These are phyloP conservation scores for Amesomyces nigricolor DNA, from an alignment of 2,329 filamentous ascomycete species.

Conservation along the genomic window DNA sequence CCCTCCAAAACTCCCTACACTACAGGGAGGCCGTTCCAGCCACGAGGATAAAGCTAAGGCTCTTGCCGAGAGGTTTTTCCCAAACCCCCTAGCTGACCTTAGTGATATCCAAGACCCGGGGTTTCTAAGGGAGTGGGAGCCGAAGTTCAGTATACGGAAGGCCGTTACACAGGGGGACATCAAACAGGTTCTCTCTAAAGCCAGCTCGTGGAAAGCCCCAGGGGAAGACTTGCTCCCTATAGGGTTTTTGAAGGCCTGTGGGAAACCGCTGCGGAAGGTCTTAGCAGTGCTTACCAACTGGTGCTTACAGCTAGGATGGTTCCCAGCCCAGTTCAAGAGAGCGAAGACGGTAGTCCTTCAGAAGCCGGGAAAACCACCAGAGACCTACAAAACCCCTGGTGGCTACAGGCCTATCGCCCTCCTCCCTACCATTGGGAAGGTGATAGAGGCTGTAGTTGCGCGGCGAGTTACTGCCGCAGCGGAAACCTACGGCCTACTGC, in stretches of 20 bases:
- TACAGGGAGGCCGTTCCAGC: too few relatives aligned
- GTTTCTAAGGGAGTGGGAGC: too few relatives aligned
- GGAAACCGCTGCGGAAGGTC: background rate
- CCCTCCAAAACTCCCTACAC: too few relatives aligned
- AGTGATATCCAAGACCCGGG: too few relatives aligned
- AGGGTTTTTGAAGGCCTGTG: slow-evolving; percentile 4
- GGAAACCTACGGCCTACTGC: slow-evolving; percentile 1
- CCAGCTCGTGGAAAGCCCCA: background rate
- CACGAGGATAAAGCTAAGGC: too few relatives aligned
- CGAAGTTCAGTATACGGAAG: background rate
- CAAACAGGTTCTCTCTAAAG: background rate
- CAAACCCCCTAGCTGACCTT: too few relatives aligned
- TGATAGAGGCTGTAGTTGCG: slow-evolving; percentile 4
- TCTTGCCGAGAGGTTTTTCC: too few relatives aligned
- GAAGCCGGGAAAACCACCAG: background rate
- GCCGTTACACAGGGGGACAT: background rate
- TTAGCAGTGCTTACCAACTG: background rate
- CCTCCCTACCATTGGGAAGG: slow-evolving; percentile 3
- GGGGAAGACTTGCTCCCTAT: background rate
- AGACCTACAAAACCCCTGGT: too few relatives aligned
- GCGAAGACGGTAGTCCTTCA: background rate
- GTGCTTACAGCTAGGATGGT: background rate
- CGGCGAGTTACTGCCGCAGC: background rate
- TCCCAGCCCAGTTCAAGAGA: too few relatives aligned
- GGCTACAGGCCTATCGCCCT: too few relatives aligned